These are phyloP conservation scores for Entelexis sorbosivorans DNA, from an alignment of 1,139 yeast species.

Conservation along the genomic window DNA sequence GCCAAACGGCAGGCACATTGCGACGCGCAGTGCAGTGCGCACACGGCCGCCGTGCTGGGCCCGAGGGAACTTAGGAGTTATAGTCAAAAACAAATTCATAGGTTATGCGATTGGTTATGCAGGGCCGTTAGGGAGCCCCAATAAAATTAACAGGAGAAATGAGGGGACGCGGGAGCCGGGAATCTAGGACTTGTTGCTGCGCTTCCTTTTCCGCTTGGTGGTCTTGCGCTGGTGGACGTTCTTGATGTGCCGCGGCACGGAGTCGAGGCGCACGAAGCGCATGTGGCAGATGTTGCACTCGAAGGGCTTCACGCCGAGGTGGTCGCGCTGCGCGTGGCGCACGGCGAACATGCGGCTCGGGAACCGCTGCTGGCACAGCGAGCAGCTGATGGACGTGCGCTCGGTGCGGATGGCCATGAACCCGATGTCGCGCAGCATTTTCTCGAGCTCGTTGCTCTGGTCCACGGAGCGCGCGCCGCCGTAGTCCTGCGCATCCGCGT, in stretches of 20 bases:
- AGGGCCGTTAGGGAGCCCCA: neutral
- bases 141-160: neutral
- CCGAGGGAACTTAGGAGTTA: no score
- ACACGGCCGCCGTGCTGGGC: neutral
- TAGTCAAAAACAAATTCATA: neutral
- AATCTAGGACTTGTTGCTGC: neutral
- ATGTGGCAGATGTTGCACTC: slow-evolving; percentile 6
- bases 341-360: slow-evolving; percentile 8
- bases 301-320: slow-evolving; percentile 6
- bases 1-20: no score
- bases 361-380: slow-evolving; percentile 5
- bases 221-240: slow-evolving; percentile 4
- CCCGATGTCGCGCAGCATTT: slow-evolving; percentile 6
- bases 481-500: neutral
- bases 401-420: slow-evolving; percentile 6
- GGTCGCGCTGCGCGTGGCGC: slow-evolving; percentile 8
- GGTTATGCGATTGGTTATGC: neutral
- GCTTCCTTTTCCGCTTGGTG: neutral
- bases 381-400: slow-evolving; percentile 6
- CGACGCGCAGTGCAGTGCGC: no score
- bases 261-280: slow-evolving; percentile 9
- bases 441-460: slow-evolving; percentile 7
- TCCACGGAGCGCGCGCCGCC: slow-evolving; percentile 4
- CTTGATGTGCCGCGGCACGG: slow-evolving; percentile 3
- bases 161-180: neutral